Percentiles rank a stretch among this genome's conserved stretches.
Evolutionary conservation across 192 early-diverging fungal genomes (phyloP).

Genomic region (Coemansia sp.): DNA sequence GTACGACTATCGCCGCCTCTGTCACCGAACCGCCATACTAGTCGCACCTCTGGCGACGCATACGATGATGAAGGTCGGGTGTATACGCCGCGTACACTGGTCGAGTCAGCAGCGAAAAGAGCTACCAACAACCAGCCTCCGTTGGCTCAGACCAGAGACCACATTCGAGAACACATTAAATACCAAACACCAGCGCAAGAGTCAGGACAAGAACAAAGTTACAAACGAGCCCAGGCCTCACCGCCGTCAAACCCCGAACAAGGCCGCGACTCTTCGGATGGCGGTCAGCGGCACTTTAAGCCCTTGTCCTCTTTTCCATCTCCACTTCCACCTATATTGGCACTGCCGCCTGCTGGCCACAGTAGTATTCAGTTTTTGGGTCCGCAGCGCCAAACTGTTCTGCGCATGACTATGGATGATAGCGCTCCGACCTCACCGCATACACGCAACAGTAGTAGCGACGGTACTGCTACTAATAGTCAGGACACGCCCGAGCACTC

Average conservation of each 20-base stretch:
- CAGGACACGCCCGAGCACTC: conserved; percentile 9
- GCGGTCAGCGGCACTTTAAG: not conserved
- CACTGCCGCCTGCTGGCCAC: conserved; percentile 5
- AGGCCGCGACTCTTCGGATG: conserved; percentile 32
- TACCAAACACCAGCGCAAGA: not conserved
- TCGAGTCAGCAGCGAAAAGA: conserved; percentile 35
- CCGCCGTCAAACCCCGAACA: conserved; percentile 20
- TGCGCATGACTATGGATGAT: conserved; percentile 54
- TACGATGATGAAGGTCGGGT: conserved; percentile 1
- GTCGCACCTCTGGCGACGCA: conserved; percentile 6
- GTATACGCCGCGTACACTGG: conserved; percentile 47
- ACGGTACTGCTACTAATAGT: conserved; percentile 21
- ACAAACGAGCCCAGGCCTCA: conserved; percentile 1
- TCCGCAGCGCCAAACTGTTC: conserved; percentile 34
- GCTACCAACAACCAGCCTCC: conserved; percentile 7
- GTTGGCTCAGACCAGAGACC: not conserved
- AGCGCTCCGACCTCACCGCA: conserved; percentile 21
- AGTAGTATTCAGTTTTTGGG: conserved; percentile 54
- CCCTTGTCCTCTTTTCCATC: not conserved
- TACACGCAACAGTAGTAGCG: conserved; percentile 15
- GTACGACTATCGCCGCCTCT: conserved; percentile 34
- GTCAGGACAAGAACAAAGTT: not conserved
- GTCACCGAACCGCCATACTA: not conserved
- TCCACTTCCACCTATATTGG: conserved; percentile 16
- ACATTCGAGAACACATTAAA: not conserved